These are phyloP conservation scores for Chalciporus pseudorubinellus DNA, from an alignment of 768 basidiomycete genomes.

Conservation along the genomic window DNA sequence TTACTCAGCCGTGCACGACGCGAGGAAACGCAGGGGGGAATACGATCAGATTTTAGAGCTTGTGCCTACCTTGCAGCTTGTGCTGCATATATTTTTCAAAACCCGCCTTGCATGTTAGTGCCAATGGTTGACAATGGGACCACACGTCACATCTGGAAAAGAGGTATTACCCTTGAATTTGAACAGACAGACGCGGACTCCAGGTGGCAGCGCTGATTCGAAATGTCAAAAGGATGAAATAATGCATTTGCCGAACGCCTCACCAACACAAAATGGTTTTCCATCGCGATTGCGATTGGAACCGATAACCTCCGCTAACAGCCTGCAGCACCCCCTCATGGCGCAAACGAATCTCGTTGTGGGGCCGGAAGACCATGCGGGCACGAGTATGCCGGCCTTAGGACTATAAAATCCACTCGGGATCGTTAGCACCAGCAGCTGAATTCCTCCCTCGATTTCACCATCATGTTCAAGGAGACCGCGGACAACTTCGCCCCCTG, in stretches of 20 bases:
- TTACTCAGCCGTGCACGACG: slow-evolving; percentile 12
- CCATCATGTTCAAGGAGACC: not conserved
- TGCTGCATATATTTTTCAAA: slow-evolving; percentile 8
- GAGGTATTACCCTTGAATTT: slow-evolving; percentile 21
- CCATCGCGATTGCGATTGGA: slow-evolving; percentile 27
- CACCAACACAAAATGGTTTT: slow-evolving; percentile 20
- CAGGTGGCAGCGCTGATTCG: slow-evolving; percentile 18
- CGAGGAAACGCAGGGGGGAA: slow-evolving; percentile 7
- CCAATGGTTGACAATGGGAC: slow-evolving; percentile 14
- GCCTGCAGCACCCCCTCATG: slow-evolving; percentile 22
- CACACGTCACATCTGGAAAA: slow-evolving; percentile 22
- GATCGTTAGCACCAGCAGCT: slow-evolving; percentile 15
- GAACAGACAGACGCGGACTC: slow-evolving; percentile 17
- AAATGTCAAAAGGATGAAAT: slow-evolving; percentile 27
- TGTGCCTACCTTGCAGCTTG: slow-evolving; percentile 5
- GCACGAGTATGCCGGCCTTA: slow-evolving; percentile 16
- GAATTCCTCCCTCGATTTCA: slow-evolving; percentile 6
- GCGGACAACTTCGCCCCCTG: not conserved
- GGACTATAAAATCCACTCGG: slow-evolving; percentile 25
- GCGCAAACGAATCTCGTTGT: slow-evolving; percentile 8
- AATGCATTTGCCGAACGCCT: slow-evolving; percentile 24
- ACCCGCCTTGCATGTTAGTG: slow-evolving; percentile 5
- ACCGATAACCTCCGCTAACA: slow-evolving; percentile 21
- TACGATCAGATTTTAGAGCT: slow-evolving; percentile 6
- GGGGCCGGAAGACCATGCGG: slow-evolving; percentile 11